phyloP scores from a whole-genome alignment of 371 early-diverging fungal species.

The Mortierella sp. region DNA sequence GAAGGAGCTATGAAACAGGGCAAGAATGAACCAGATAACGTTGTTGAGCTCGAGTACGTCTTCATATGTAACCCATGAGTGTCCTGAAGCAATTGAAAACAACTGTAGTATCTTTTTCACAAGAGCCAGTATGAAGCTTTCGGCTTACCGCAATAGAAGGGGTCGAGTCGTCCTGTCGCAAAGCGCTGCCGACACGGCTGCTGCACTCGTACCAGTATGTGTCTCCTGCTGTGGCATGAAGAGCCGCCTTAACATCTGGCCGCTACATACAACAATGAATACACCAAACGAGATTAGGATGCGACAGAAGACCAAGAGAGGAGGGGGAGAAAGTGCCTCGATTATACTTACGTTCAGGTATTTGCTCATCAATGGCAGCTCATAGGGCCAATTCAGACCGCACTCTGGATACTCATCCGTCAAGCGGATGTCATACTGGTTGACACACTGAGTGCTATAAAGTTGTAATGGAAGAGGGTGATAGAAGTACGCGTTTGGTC shows the following conservation, averaged over 20 bases:
- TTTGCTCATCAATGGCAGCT: conserved; percentile 67
- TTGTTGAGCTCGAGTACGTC: not conserved
- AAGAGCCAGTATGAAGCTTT: not conserved
- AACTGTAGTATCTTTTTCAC: too few relatives aligned
- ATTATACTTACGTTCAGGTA: conserved; percentile 70
- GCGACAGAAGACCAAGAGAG: not conserved
- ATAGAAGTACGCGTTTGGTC: not conserved
- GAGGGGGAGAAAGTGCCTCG: too few relatives aligned
- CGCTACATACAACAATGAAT: conserved; percentile 52
- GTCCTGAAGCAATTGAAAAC: not conserved
- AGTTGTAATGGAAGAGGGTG: not conserved
- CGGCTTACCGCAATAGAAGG: conserved; percentile 65
- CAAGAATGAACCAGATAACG: not conserved
- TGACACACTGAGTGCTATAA: conserved; percentile 66
- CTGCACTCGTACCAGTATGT: conserved; percentile 80
- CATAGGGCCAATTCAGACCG: conserved; percentile 84
- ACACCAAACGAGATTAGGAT: not conserved
- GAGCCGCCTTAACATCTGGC: conserved; percentile 65
- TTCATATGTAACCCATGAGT: too few relatives aligned
- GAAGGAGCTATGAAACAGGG: conserved; percentile 59
- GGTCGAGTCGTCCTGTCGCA: conserved; percentile 63
- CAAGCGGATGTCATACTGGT: conserved; percentile 87
- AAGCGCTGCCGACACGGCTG: conserved; percentile 60
- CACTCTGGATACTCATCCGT: conserved; percentile 75
- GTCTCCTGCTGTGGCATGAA: conserved; percentile 68